phyloP scores from a whole-genome alignment of 768 basidiomycete species.

The Tylopilus subfusipes region DNA sequence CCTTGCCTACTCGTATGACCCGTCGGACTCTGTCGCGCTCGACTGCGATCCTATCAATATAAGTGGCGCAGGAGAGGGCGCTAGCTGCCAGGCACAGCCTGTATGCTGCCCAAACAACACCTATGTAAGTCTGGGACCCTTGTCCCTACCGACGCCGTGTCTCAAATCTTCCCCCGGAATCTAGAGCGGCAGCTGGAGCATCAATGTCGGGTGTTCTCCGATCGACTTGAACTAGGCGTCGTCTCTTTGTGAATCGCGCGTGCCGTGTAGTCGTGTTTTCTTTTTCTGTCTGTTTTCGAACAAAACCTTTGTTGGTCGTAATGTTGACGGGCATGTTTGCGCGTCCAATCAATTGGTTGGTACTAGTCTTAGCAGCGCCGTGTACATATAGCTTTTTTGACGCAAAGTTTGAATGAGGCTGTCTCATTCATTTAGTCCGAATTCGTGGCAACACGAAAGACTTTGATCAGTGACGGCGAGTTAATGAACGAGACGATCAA shows the following conservation, averaged over 20 bases:
- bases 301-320: not conserved
- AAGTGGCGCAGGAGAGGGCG: constrained; percentile 16
- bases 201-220: constrained; percentile 28
- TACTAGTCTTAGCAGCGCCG: not conserved
- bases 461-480: no score
- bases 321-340: not conserved
- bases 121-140: constrained; percentile 15
- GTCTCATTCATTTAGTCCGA: no score
- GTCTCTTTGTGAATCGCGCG: not conserved
- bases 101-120: constrained; percentile 22
- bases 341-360: not conserved
- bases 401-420: no score
- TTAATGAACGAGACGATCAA: no score
- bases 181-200: constrained; percentile 7
- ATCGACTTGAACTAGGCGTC: constrained; percentile 18
- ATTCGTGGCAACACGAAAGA: no score
- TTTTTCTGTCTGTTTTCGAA: constrained; percentile 5
- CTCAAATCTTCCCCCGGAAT: not conserved
- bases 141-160: not conserved
- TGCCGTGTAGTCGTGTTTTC: not conserved
- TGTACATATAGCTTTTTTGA: constrained; percentile 2
- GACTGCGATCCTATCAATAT: constrained; percentile 22
- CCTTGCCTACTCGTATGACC: constrained; percentile 11
- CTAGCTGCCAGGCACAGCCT: constrained; percentile 24
- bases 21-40: constrained; percentile 23